These are phyloP conservation scores for Cucumis sativus DNA, from an alignment of 306 rosid species.

Conservation along the genomic window DNA sequence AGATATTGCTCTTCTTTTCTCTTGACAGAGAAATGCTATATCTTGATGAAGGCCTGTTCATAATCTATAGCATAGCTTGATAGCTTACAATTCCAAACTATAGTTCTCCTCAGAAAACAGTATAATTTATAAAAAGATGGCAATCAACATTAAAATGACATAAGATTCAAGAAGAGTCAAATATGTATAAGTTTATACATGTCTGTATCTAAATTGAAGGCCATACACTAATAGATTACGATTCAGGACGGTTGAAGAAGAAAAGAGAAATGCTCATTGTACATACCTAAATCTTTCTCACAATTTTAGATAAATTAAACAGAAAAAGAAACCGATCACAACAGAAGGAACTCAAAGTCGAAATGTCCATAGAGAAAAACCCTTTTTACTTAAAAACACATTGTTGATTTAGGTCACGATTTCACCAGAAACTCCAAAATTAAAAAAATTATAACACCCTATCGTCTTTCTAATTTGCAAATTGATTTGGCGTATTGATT, in stretches of 20 bases:
- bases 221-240: background rate
- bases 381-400: background rate
- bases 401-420: background rate
- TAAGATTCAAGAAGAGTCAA: background rate
- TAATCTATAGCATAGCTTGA: background rate
- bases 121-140: background rate
- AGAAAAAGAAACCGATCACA: background rate
- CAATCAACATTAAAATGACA: background rate
- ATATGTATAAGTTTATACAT: background rate
- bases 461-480: background rate
- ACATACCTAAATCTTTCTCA: background rate
- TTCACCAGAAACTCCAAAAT: background rate
- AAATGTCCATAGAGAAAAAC: background rate
- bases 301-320: background rate
- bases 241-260: background rate
- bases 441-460: background rate
- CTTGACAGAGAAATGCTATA: no score
- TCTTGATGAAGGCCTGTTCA: background rate
- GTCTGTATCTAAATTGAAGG: background rate
- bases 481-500: background rate
- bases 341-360: background rate
- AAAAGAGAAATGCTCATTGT: background rate
- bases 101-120: background rate
- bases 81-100: background rate
- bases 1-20: no score